Evolutionary conservation across 768 basidiomycete species (phyloP).

Genomic region (Lactifluus piperatus): DNA sequence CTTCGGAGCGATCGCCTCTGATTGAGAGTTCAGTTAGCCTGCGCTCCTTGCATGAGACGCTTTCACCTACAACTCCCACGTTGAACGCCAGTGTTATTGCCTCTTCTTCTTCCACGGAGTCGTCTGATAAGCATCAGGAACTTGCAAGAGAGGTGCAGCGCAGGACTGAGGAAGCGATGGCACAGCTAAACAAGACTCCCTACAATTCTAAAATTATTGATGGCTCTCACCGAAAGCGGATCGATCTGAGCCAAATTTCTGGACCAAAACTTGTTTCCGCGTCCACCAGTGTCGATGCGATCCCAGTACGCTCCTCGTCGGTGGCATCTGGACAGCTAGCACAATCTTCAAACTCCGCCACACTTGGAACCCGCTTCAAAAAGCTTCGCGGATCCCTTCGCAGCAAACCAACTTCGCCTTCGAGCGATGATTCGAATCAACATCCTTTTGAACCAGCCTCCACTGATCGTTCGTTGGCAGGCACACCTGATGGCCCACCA

Average conservation of each 20-base stretch:
- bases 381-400: conserved; percentile 62
- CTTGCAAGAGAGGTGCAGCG: conserved; percentile 17
- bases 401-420: conserved; percentile 37
- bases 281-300: conserved; percentile 31
- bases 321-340: conserved; percentile 20
- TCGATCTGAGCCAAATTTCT: conserved; percentile 33
- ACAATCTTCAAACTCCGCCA: conserved; percentile 30
- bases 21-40: conserved; percentile 34
- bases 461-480: conserved; percentile 27
- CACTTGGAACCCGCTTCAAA: conserved; percentile 66
- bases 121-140: conserved; percentile 13
- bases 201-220: conserved; percentile 30
- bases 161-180: conserved; percentile 29
- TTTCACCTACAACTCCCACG: conserved; percentile 27
- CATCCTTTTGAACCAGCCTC: conserved; percentile 36
- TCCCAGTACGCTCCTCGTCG: conserved; percentile 24
- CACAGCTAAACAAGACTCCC: conserved; percentile 34
- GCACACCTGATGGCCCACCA: conserved; percentile 29
- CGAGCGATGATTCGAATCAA: conserved; percentile 44
- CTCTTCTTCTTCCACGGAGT: not conserved
- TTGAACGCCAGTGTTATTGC: not conserved
- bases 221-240: conserved; percentile 24
- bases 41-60: conserved; percentile 36
- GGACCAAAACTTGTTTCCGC: conserved; percentile 34
- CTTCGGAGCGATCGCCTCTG: conserved; percentile 44